Base-by-base conservation (phyloP, 164 flowering plant species). In the Vitis cinerea region DNA sequence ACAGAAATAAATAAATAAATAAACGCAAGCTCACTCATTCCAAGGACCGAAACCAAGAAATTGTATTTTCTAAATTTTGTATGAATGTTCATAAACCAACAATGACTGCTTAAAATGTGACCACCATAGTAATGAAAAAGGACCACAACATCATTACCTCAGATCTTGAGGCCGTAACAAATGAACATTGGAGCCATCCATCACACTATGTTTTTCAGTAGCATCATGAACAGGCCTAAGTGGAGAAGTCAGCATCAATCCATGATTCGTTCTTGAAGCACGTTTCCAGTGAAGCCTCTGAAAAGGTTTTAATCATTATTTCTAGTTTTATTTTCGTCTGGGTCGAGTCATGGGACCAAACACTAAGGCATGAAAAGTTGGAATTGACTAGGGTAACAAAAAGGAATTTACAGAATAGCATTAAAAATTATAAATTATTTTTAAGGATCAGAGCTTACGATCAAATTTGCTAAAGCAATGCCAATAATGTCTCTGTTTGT, bases 281-380 rank as follows among this genome's bases (percentile, higher is more conserved):
- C 89, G 90, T 70, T 85, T 89, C 94, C 94, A 89, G 59, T 89
- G 83, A 76, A 89, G 87, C 81, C 89, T 78, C 93, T 88, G 82
- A 74, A 80, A 69, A 67, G n/a, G 1, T 63, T 51, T 44, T 1
- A 47, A 10, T 9, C 59, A 7, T 44, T n/a, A 29, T 12, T 16
- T 3, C 15, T 44, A 44, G 50, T 37, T 57, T 47, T 9, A 23
- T 4, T n/a, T 37, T 37, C 44, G 7, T 37, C 44, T 37, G 59
- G 59, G n/a, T 19, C 10, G 17, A 19, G 11, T 31, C 7, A 50
- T 48, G n/a, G 8, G 37, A 50, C 12, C 5, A 23, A 68, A n/a
- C 11, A 49, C 44, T 37, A 37, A 27, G 50, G 30, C 8, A 50
- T 8, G 30, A 58, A 9, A 48, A n/a, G 16, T 16, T 55, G 59